These are phyloP conservation scores for Neocucurbitaria cava DNA, from an alignment of 2,329 filamentous ascomycete species.

Conservation along the genomic window DNA sequence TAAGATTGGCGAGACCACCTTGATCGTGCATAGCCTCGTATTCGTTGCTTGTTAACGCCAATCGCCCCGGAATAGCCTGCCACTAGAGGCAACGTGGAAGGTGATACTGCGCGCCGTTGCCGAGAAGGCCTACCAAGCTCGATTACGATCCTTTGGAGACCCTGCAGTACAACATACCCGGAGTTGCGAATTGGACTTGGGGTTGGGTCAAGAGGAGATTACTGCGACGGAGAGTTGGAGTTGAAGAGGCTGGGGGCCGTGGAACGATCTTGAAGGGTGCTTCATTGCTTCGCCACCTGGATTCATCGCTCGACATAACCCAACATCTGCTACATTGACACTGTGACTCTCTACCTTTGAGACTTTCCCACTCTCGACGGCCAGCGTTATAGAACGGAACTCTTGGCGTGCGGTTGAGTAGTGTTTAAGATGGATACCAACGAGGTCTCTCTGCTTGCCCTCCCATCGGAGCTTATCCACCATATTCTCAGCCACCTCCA, in stretches of 20 bases:
- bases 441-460: slow-evolving; percentile 47
- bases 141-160: slow-evolving; percentile 1
- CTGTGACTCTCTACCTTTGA: background rate
- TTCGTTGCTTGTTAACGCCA: slow-evolving; percentile 19
- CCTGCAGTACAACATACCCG: slow-evolving; percentile 9
- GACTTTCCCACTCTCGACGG: background rate
- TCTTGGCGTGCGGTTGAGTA: background rate
- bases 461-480: slow-evolving; percentile 79
- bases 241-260: background rate
- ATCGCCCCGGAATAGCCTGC: slow-evolving; percentile 2
- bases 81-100: slow-evolving; percentile 40
- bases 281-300: background rate
- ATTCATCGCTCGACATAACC: background rate
- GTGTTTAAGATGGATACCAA: slow-evolving; percentile 15
- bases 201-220: slow-evolving; percentile 10
- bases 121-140: slow-evolving; percentile 16
- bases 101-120: slow-evolving; percentile 31
- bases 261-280: background rate
- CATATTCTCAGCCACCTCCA: slow-evolving; percentile 72
- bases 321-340: background rate
- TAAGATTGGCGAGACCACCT: slow-evolving; percentile 22
- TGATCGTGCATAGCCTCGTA: slow-evolving; percentile 24
- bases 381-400: slow-evolving; percentile 1
- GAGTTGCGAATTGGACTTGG: slow-evolving; percentile 11
- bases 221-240: slow-evolving; percentile 1